Evolutionary conservation across 2,329 filamentous ascomycete species (phyloP).

Genomic region (Monilinia polystroma): DNA sequence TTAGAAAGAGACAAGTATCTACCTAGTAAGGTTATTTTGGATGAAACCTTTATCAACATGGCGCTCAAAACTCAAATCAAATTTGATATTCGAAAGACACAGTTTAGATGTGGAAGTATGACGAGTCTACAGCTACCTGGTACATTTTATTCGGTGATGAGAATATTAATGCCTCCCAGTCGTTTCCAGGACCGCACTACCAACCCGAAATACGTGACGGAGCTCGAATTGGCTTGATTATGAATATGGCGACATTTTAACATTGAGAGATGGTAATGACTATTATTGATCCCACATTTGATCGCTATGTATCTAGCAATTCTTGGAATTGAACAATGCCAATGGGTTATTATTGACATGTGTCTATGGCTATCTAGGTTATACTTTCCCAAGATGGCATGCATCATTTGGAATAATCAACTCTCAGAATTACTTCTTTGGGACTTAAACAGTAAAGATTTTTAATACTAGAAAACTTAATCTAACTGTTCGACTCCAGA

Average conservation of each 20-base stretch:
- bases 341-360: neutral
- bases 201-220: neutral
- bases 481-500: neutral
- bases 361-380: neutral
- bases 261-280: too few relatives aligned
- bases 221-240: neutral
- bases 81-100: neutral
- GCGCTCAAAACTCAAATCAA: constrained; percentile 2
- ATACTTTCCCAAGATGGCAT: too few relatives aligned
- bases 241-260: neutral
- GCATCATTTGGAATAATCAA: neutral
- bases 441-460: neutral
- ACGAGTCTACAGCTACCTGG: neutral
- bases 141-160: neutral
- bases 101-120: neutral
- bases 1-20: neutral
- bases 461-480: neutral
- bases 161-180: neutral
- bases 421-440: neutral
- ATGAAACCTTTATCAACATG: neutral
- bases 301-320: too few relatives aligned
- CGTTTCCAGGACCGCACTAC: neutral
- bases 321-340: too few relatives aligned
- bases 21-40: neutral
- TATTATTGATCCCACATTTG: too few relatives aligned